Evolutionary conservation across 1,139 yeast genomes (phyloP), one percentile per base, ranked within the genome.

Genomic region (Hemisphaericaspora xylanilytica): DNA sequence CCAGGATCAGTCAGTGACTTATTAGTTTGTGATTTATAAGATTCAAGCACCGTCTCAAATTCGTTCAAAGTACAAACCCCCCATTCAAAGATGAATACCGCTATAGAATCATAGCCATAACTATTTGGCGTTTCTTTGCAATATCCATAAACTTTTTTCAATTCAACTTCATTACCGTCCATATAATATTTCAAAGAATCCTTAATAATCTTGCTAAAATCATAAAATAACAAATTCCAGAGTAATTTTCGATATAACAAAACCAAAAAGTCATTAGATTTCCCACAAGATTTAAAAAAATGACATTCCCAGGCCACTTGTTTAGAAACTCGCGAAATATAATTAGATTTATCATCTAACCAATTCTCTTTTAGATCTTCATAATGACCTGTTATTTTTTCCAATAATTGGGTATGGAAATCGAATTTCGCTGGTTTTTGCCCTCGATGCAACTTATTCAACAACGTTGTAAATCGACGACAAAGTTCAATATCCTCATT

Each of bases 141-240:
- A 34, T 52, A 53, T 3, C 44, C 43, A 40, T 51, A 53, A 3
- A 59, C 28, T 37, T 51, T 44, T 5, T 32, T 31, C 3, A 63
- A 45, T 33, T 55, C 55, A 2, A 58, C 48, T 1, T 40, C 41
- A 5, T 43, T 27, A 5, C 63, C 41, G 3, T 58, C 41, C n/a
- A 29, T 11, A 17, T 29, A 29, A 18, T 4, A 29, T 10, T 17
- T 17, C 12, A 29, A 18, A 3, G 32, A n/a, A 18, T 29, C 28
- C 5, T 32, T 25, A 10, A 35, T 15, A n/a, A 35, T 24, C 5
- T 42, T 39, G 29, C 46, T 51, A 30, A 65, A 61, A 35, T 65
- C 59, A 6, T 43, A 44, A 36, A 68, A 65, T 1, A 68, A 49
- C 34, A 59, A 48, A 12, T 32, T 40, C 73, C 73, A 69, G 25